Evolutionary conservation across 2,329 filamentous ascomycete species (phyloP), one percentile per base, ranked within the genome.

Genomic region (Botrytis deweyae): DNA sequence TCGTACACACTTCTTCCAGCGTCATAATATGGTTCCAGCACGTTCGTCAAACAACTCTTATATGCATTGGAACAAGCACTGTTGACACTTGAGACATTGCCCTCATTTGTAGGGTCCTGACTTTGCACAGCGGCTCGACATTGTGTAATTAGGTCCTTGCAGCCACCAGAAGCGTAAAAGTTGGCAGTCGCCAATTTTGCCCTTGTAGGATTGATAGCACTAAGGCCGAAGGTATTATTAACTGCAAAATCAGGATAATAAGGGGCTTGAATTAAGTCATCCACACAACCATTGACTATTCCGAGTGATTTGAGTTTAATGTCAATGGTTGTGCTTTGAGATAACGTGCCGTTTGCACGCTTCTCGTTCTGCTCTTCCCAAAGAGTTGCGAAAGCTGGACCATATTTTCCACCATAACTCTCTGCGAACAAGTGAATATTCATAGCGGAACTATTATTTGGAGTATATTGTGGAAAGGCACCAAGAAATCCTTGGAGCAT

Each of bases 281-380:
- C 92, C 52, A 94, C 84, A 76, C 91, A 88, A 20, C 91, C 92
- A 80, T 94, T 93, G 74, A 93, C 84, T 74, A 94, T 91, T 36
- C 91, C 91, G 0, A 94, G 82, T 0, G 91, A 88, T 22, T 83
- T 84, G 14, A 94, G 84, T 72, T 87, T 86, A 67, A 92, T 88
- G 44, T 88, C 86, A 18, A 91, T 82, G 2, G 88, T 90, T 52
- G 82, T 84, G 74, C 87, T 86, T 29, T 79, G 81, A 14, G 86
- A 80, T 1, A 88, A 74, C 2, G 84, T 81, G 4, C 89, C 87
- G 72, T 85, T 87, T n/a, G 81, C 79, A 22, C 87, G 86, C 70
- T 84, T 84, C 29, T 83, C 80, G 77, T 93, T 94, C 81, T 93
- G 90, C 73, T 87, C 81, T 78, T 91, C 86, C 82, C 86, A 88